These are phyloP conservation scores for Sphenostylis stenocarpa DNA, from an alignment of 306 rosid genomes.

Conservation along the genomic window DNA sequence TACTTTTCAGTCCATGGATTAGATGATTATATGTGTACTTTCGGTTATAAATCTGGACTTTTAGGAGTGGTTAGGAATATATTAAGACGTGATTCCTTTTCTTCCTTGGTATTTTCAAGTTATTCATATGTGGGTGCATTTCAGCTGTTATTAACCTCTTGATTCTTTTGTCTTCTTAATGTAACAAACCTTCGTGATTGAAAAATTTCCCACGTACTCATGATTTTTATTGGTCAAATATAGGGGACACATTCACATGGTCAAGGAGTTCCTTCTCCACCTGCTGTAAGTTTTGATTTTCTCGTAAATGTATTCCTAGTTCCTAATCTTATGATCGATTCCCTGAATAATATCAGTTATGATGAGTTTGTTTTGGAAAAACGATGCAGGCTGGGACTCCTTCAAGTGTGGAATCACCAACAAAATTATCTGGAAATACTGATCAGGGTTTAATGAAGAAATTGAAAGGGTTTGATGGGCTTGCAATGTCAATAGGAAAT, in stretches of 20 bases:
- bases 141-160: constrained; percentile 14
- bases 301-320: not conserved
- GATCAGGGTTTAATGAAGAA: constrained; percentile 73
- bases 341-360: constrained; percentile 3
- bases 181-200: constrained; percentile 19
- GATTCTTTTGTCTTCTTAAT: constrained; percentile 14
- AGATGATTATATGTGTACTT: constrained; percentile 3
- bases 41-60: not conserved
- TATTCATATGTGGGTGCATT: not conserved
- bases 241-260: constrained; percentile 72
- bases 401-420: constrained; percentile 63
- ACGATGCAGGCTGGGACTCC: constrained; percentile 65
- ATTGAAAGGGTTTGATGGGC: constrained; percentile 88
- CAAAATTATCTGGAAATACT: constrained; percentile 75
- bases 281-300: constrained; percentile 60
- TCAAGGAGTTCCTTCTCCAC: constrained; percentile 72
- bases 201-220: constrained; percentile 26
- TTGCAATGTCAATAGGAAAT: constrained; percentile 91
- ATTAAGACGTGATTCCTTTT: not conserved
- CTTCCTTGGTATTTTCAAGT: not conserved
- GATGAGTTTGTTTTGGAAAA: constrained; percentile 30
- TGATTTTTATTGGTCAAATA: constrained; percentile 23
- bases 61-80: not conserved
- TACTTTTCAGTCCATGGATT: constrained; percentile 13
- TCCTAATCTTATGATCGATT: not conserved